Evolutionary conservation across 1,284 basidiomycete species (phyloP).

Genomic region (Takashimella tepidaria): DNA sequence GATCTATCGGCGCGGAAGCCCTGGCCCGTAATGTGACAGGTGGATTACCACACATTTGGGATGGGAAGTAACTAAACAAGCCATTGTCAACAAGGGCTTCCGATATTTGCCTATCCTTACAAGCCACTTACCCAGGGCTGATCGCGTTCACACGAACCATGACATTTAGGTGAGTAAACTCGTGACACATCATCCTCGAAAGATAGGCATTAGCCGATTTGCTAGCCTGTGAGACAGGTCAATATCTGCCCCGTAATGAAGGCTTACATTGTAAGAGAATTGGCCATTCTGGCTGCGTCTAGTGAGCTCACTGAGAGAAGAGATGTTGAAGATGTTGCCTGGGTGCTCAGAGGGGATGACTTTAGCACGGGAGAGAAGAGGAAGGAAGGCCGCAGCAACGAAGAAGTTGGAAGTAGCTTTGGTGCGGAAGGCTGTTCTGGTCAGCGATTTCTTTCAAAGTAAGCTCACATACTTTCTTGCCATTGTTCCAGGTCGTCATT

Average conservation of each 20-base stretch:
- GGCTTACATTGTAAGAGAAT: background rate
- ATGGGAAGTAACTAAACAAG: background rate
- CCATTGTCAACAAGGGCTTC: too few species aligned
- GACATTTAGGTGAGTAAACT: background rate
- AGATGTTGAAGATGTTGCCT: background rate
- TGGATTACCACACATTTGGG: constrained; percentile 1
- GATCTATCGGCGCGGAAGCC: constrained; percentile 2
- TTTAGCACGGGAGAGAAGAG: background rate
- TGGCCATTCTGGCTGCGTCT: background rate
- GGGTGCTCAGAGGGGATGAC: background rate
- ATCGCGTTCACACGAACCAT: constrained; percentile 1
- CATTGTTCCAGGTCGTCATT: constrained; percentile 5
- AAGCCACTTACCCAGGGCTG: too few species aligned
- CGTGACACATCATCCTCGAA: background rate
- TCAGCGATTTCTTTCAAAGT: background rate
- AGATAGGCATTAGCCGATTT: constrained; percentile 2
- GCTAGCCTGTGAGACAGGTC: background rate
- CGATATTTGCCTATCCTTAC: too few species aligned
- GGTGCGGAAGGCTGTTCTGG: background rate
- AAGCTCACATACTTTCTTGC: constrained; percentile 1
- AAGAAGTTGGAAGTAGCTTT: background rate
- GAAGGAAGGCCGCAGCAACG: background rate
- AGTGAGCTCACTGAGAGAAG: background rate
- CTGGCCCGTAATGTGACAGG: background rate
- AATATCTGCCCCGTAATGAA: background rate